Percentiles rank a stretch among this genome's conserved stretches.
These are phyloP conservation scores for Podaxis sp. DNA, from an alignment of 768 basidiomycete species.

Conservation along the genomic window DNA sequence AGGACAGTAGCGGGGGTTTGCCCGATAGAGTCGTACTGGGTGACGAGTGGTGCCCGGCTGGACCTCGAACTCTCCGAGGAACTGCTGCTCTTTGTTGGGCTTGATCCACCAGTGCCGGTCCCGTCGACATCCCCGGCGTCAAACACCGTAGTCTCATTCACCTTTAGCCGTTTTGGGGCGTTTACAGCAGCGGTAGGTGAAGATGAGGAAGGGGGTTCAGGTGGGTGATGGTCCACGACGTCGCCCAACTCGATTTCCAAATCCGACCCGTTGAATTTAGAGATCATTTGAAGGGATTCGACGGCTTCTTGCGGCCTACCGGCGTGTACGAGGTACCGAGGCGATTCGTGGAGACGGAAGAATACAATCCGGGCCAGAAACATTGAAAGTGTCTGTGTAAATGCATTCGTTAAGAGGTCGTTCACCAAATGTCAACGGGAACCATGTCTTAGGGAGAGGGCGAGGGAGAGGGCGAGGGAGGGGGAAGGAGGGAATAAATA, in stretches of 20 bases:
- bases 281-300: slow-evolving; percentile 79
- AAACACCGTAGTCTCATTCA: slow-evolving; percentile 31
- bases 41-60: slow-evolving; percentile 1
- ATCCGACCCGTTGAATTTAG: slow-evolving; percentile 78
- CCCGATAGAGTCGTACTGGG: slow-evolving; percentile 5
- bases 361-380: slow-evolving; percentile 84
- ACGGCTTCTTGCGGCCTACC: slow-evolving; percentile 85
- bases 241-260: slow-evolving; percentile 69
- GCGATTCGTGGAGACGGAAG: slow-evolving; percentile 93
- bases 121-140: slow-evolving; percentile 31
- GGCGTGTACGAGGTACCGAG: slow-evolving; percentile 87
- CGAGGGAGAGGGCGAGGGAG: background rate
- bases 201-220: slow-evolving; percentile 7
- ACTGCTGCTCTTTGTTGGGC: slow-evolving; percentile 5
- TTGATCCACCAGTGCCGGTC: slow-evolving; percentile 9
- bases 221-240: slow-evolving; percentile 48
- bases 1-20: slow-evolving; percentile 1
- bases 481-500: background rate
- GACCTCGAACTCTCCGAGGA: background rate
- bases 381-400: slow-evolving; percentile 76
- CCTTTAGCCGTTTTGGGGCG: slow-evolving; percentile 18
- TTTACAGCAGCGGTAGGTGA: background rate
- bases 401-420: background rate
- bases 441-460: background rate
- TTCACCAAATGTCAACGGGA: background rate